A percentile compares a stretch with the other conserved stretches of the same genome.
Evolutionary conservation across 2,329 filamentous ascomycete genomes (phyloP).

Genomic region (Exutisphaerella laricina): DNA sequence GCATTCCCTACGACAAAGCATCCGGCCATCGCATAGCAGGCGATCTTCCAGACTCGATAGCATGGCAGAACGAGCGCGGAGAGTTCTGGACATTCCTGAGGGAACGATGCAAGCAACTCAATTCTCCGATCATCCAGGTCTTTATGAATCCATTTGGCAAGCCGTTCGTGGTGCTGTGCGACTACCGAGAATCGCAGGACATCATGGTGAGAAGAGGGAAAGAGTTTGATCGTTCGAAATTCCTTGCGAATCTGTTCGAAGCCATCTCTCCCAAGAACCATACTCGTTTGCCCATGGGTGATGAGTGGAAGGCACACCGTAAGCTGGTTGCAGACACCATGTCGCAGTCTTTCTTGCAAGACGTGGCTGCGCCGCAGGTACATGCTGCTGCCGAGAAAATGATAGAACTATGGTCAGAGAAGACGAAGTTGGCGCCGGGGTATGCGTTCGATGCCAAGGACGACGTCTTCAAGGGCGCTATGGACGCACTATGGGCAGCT

Average conservation of each 20-base stretch:
- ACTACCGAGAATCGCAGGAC: constrained; percentile 42
- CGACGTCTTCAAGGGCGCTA: constrained; percentile 34
- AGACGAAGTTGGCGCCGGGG: constrained; percentile 26
- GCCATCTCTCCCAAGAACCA: constrained; percentile 23
- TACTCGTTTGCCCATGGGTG: constrained; percentile 14
- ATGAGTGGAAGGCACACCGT: constrained; percentile 27
- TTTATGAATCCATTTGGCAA: constrained; percentile 42
- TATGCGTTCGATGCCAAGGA: constrained; percentile 32
- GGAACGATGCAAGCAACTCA: constrained; percentile 10
- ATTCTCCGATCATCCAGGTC: constrained; percentile 44
- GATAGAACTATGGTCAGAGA: constrained; percentile 32
- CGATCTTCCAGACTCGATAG: constrained; percentile 40
- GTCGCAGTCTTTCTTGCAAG: constrained; percentile 26
- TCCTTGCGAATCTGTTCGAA: constrained; percentile 30
- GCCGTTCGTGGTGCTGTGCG: constrained; percentile 43
- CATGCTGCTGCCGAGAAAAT: constrained; percentile 15
- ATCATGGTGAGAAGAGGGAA: constrained; percentile 40
- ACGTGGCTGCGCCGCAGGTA: constrained; percentile 25
- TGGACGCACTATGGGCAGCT: constrained; percentile 39
- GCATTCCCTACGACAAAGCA: constrained; percentile 43
- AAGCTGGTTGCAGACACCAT: constrained; percentile 28
- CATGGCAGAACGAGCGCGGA: constrained; percentile 33
- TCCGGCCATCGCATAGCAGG: constrained; percentile 38
- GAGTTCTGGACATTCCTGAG: constrained; percentile 18
- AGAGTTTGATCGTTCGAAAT: constrained; percentile 42